Percentiles rank a stretch among this genome's conserved stretches.
These are phyloP conservation scores for Lepidium didymum DNA, from an alignment of 345 rosid genomes.

Conservation along the genomic window DNA sequence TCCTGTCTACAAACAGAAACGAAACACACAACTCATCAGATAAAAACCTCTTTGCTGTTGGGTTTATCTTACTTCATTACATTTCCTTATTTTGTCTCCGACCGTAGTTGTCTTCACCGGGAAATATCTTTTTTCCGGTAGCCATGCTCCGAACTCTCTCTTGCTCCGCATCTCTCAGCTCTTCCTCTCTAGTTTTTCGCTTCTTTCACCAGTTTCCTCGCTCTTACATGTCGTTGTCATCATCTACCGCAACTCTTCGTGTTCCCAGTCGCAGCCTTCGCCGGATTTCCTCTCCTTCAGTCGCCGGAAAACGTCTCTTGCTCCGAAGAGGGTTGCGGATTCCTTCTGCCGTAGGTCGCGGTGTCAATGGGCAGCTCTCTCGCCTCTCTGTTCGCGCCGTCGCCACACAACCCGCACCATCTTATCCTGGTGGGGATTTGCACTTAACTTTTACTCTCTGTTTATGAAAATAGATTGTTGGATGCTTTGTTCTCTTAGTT, in stretches of 20 bases:
- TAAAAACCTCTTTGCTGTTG: slow-evolving; percentile 7
- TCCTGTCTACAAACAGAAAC: neutral
- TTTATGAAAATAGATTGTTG: neutral
- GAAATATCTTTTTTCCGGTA: slow-evolving; percentile 12
- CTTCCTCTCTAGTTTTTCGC: slow-evolving; percentile 37
- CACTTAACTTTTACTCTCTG: neutral
- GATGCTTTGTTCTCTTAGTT: neutral
- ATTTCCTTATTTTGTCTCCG: neutral
- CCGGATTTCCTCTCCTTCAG: slow-evolving; percentile 29
- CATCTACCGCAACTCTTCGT: slow-evolving; percentile 13
- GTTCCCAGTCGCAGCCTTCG: slow-evolving; percentile 18
- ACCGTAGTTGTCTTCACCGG: slow-evolving; percentile 18
- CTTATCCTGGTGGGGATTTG: slow-evolving; percentile 47
- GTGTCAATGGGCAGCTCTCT: slow-evolving; percentile 39
- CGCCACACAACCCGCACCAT: slow-evolving; percentile 51
- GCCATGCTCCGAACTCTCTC: slow-evolving; percentile 52
- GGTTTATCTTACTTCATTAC: neutral
- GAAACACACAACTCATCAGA: neutral
- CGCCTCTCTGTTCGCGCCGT: slow-evolving; percentile 56
- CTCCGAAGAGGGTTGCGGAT: slow-evolving; percentile 34
- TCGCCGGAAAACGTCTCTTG: slow-evolving; percentile 36
- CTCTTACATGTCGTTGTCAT: slow-evolving; percentile 29
- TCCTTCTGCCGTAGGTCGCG: slow-evolving; percentile 23
- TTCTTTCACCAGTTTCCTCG: slow-evolving; percentile 36
- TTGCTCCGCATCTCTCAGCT: slow-evolving; percentile 43